Conservation (phyloP, 73 alveolate genomes). For the Blepharisma stoltei region DNA sequence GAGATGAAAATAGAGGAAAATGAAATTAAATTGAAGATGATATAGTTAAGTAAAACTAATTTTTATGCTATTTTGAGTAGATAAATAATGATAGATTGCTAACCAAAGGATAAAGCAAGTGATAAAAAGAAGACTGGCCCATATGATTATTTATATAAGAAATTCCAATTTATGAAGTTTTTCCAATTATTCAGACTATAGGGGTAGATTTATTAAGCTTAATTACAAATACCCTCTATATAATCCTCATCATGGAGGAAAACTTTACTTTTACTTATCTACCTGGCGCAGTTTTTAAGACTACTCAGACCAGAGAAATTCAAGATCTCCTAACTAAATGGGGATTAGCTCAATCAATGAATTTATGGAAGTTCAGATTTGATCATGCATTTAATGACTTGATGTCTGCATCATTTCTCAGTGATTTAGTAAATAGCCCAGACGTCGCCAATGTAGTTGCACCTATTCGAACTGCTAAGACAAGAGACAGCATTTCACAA, state of each 20-base stretch:
- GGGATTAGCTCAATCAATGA: conserved; percentile 2
- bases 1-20: too few species aligned
- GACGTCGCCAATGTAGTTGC: neutral
- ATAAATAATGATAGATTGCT: too few species aligned
- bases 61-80: too few species aligned
- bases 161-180: too few species aligned
- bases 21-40: too few species aligned
- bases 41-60: too few species aligned
- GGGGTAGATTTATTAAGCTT: too few species aligned
- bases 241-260: conserved; percentile 4
- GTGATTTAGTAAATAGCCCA: conserved; percentile 12
- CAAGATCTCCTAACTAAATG: conserved; percentile 10
- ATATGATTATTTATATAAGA: too few species aligned
- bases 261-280: neutral
- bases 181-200: too few species aligned
- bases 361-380: conserved; percentile 9
- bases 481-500: neutral
- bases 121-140: too few species aligned
- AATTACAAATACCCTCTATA: neutral
- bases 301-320: neutral
- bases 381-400: conserved; percentile 11
- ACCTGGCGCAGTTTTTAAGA: neutral
- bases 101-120: too few species aligned
- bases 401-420: neutral
- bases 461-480: neutral